A percentile compares a stretch with the other conserved stretches of the same genome.
Evolutionary conservation across 805 yeast genomes (phyloP).

Genomic region (Cyberlindnera amylophila): DNA sequence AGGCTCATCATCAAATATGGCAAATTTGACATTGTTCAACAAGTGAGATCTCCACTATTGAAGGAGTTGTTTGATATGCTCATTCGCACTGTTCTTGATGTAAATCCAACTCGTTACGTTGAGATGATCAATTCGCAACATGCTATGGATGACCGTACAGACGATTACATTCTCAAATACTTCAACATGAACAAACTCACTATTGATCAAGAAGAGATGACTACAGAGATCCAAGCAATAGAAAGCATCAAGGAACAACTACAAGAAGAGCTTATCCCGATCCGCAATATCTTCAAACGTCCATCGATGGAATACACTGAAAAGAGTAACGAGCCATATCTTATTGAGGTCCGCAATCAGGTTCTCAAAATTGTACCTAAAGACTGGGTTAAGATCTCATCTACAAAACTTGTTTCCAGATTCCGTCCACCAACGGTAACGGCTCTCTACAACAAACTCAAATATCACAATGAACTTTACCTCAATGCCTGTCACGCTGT

Average conservation of each 20-base stretch:
- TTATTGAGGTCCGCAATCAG: constrained; percentile 70
- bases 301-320: constrained; percentile 55
- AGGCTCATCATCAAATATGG: constrained; percentile 28
- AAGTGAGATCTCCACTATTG: constrained; percentile 33
- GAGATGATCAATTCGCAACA: constrained; percentile 45
- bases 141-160: constrained; percentile 50
- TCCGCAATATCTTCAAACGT: constrained; percentile 46
- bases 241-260: constrained; percentile 45
- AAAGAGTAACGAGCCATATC: constrained; percentile 61
- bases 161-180: constrained; percentile 42
- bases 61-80: constrained; percentile 36
- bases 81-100: constrained; percentile 29
- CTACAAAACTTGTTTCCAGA: constrained; percentile 64
- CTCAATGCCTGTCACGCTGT: constrained; percentile 29
- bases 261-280: constrained; percentile 45
- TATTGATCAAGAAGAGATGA: constrained; percentile 38
- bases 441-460: constrained; percentile 48
- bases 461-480: constrained; percentile 55
- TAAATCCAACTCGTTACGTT: constrained; percentile 35
- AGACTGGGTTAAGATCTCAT: constrained; percentile 74
- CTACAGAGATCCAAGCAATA: constrained; percentile 38
- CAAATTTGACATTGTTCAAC: constrained; percentile 24
- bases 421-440: constrained; percentile 62
- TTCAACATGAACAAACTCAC: constrained; percentile 35
- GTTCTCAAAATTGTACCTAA: constrained; percentile 53